phyloP scores from a whole-genome alignment of 2,329 filamentous ascomycete species.

The Emericellopsis cladophorae region DNA sequence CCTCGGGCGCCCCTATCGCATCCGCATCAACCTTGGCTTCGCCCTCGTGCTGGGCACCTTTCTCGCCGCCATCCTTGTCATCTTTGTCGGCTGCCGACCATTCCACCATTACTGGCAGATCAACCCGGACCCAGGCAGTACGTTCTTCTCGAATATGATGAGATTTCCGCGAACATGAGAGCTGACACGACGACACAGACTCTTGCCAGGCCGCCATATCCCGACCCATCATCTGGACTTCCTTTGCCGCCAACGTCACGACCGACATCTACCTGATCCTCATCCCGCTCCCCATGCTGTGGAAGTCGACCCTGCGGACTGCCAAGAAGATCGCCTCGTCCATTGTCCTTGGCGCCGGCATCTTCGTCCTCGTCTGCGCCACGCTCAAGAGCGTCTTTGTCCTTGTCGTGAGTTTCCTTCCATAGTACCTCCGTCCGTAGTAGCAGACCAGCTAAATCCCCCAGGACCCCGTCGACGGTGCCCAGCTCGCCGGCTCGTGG shows the following conservation, averaged over 20 bases:
- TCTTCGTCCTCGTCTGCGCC: slow-evolving; percentile 33
- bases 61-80: not conserved
- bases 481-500: slow-evolving; percentile 27
- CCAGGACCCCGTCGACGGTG: slow-evolving; percentile 25
- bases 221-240: slow-evolving; percentile 22
- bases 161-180: too few species aligned
- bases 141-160: not conserved
- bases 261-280: slow-evolving; percentile 26
- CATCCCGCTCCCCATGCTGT: slow-evolving; percentile 36
- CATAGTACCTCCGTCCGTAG: not conserved
- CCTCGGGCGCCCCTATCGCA: slow-evolving; percentile 12
- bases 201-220: slow-evolving; percentile 25
- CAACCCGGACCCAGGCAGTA: slow-evolving; percentile 22
- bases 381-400: not conserved
- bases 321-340: slow-evolving; percentile 35
- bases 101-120: slow-evolving; percentile 22
- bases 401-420: not conserved
- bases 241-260: slow-evolving; percentile 20
- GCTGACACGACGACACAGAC: slow-evolving; percentile 3
- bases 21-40: slow-evolving; percentile 17
- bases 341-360: slow-evolving; percentile 38
- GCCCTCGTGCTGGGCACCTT: slow-evolving; percentile 13
- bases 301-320: slow-evolving; percentile 32
- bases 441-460: too few species aligned
- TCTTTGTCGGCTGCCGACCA: not conserved